Conservation (phyloP, 768 basidiomycete genomes). For the Podaxis carcinomalis region DNA sequence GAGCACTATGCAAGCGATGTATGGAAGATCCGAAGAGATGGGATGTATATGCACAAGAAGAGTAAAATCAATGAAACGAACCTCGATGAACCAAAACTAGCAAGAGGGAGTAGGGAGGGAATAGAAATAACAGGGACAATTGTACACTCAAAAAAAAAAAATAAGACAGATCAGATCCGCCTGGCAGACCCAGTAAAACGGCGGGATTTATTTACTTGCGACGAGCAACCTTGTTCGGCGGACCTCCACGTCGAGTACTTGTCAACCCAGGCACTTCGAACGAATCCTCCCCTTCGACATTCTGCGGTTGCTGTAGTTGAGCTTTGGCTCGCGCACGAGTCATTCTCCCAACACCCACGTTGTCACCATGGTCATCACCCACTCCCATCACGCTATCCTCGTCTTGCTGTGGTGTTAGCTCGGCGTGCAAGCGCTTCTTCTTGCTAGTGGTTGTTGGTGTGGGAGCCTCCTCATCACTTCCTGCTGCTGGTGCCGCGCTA, state of each 20-base stretch:
- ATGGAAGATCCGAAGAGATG: conserved; percentile 9
- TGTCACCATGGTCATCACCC: background rate
- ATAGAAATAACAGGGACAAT: background rate
- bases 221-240: conserved; percentile 11
- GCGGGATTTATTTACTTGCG: background rate
- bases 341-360: conserved; percentile 6
- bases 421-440: conserved; percentile 39
- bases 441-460: conserved; percentile 13
- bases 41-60: conserved; percentile 3
- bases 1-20: background rate
- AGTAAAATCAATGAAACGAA: background rate
- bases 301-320: conserved; percentile 7
- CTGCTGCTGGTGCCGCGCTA: background rate
- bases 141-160: background rate
- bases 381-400: conserved; percentile 17
- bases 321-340: conserved; percentile 9
- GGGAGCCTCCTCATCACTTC: conserved; percentile 13
- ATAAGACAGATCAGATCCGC: background rate
- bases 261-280: conserved; percentile 10
- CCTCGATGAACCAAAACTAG: background rate
- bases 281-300: conserved; percentile 8
- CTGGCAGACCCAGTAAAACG: background rate
- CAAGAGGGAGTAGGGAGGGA: background rate
- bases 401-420: conserved; percentile 41
- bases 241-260: conserved; percentile 7